Percentiles rank a stretch among this genome's conserved stretches.
phyloP scores from a whole-genome alignment of 805 yeast species.

The Yamadazyma takamatsuzukensis region DNA sequence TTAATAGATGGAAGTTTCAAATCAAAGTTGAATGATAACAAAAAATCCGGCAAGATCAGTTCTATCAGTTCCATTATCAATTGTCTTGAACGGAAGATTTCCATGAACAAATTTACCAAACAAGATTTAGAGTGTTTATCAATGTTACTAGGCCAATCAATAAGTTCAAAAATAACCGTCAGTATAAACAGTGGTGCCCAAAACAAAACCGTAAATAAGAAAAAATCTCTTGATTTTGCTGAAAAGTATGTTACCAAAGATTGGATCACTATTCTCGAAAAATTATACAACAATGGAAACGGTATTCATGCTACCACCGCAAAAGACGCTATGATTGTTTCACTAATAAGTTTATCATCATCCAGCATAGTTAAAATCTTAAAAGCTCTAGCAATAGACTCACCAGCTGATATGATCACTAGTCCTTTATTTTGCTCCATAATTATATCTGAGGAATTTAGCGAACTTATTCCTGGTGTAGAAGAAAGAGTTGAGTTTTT shows the following conservation, averaged over 20 bases:
- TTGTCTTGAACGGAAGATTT: conserved; percentile 45
- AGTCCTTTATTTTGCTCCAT: conserved; percentile 57
- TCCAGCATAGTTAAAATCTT: conserved; percentile 41
- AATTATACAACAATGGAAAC: conserved; percentile 52
- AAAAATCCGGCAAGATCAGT: conserved; percentile 48
- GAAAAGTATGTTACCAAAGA: conserved; percentile 49
- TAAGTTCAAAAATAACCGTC: conserved; percentile 14
- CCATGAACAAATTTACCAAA: conserved; percentile 42
- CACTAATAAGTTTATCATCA: conserved; percentile 47
- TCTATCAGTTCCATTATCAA: conserved; percentile 48
- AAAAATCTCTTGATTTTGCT: conserved; percentile 38
- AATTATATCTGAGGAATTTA: conserved; percentile 45
- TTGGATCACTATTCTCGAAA: conserved; percentile 62
- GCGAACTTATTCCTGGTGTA: conserved; percentile 48
- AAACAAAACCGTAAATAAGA: conserved; percentile 21
- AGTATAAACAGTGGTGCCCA: conserved; percentile 3
- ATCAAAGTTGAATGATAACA: conserved; percentile 45
- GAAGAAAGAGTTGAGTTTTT: conserved; percentile 50
- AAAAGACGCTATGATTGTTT: conserved; percentile 49
- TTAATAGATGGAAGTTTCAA: conserved; percentile 54
- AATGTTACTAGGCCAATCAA: conserved; percentile 41
- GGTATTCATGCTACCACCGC: conserved; percentile 46
- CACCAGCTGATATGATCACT: conserved; percentile 37
- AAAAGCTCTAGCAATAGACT: conserved; percentile 41
- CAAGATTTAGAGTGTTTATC: conserved; percentile 46